Evolutionary conservation across 148 eudicot genomes (phyloP).

Genomic region (Persicaria maculosa): DNA sequence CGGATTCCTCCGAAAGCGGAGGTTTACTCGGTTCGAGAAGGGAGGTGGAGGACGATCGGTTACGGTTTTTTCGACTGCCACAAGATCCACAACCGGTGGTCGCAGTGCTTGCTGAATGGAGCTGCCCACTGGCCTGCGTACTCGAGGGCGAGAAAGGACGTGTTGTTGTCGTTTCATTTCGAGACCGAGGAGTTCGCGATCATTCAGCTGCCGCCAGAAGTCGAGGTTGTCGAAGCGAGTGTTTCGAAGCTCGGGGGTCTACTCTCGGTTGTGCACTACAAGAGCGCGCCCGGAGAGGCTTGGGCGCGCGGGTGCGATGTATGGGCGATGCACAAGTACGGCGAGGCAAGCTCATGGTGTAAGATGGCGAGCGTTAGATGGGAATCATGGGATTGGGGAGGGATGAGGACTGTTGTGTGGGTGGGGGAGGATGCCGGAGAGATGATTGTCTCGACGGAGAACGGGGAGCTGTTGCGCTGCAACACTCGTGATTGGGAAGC

Average conservation of each 20-base stretch:
- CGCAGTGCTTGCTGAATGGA: slow-evolving; percentile 3
- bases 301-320: background rate
- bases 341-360: background rate
- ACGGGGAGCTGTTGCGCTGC: background rate
- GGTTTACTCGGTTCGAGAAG: background rate
- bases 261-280: background rate
- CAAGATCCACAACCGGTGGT: background rate
- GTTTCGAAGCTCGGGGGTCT: background rate
- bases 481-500: background rate
- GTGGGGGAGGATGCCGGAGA: background rate
- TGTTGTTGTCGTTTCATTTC: background rate
- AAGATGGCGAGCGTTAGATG: background rate
- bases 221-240: background rate
- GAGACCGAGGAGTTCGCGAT: background rate
- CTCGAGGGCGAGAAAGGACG: background rate
- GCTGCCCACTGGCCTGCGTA: background rate
- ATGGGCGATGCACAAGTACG: background rate
- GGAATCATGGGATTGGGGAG: background rate
- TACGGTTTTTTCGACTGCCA: background rate
- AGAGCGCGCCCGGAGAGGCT: background rate
- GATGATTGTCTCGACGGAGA: background rate
- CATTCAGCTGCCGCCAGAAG: background rate
- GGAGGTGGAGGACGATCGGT: background rate
- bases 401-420: background rate
- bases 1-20: background rate